Base-by-base conservation (phyloP, 129 eudicot genomes). In the Pseudognaphalium luteoalbum region DNA sequence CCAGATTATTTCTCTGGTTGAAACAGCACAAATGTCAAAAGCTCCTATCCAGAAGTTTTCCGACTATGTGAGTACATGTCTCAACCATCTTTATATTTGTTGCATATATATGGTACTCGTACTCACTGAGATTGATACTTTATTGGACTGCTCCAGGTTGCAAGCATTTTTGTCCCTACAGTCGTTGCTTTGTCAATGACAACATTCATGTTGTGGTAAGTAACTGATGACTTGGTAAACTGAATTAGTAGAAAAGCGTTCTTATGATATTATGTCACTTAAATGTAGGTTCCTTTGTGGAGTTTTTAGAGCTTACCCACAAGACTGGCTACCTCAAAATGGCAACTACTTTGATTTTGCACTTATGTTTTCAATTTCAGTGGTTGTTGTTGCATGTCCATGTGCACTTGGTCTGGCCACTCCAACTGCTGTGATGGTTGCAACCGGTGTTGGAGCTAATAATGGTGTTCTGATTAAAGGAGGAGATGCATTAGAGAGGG, bases 41-140 rank as follows among this genome's bases (percentile, higher is more conserved):
- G 98, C 98, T 83, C 98, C 98, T 21, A 93, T 93, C 28, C 97
- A 90, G 84, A 88, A 93, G 77, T 93, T 88, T 60, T 96, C 97
- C 6, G 98, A 93, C 61, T 87, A 60, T 84, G 98, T 93, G 77
- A 90, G 96, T 85, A 65, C 63, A 66, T 61, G 29, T 72, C 39
- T 64, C 42, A 57, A 37, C 7, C 61, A 37, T 72, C 41, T 42
- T 51, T 42, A 37, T 14, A 17, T 25, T 74, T 47, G 16, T 42
- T 63, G 60, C 50, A 19, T 29, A 42, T 29, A 33, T 66, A 28
- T 28, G 33, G 52, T 44, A 44, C 52, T 44, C 52, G 52, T 44
- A 44, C 52, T 44, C 52, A 44, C 3, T 44, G 17, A 44, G 17
- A 73, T 39, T 14, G 3, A 58, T 66, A 50, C 32, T 41, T 12